Conservation (phyloP, 805 yeast species). For the Blastobotrys attinorum region DNA sequence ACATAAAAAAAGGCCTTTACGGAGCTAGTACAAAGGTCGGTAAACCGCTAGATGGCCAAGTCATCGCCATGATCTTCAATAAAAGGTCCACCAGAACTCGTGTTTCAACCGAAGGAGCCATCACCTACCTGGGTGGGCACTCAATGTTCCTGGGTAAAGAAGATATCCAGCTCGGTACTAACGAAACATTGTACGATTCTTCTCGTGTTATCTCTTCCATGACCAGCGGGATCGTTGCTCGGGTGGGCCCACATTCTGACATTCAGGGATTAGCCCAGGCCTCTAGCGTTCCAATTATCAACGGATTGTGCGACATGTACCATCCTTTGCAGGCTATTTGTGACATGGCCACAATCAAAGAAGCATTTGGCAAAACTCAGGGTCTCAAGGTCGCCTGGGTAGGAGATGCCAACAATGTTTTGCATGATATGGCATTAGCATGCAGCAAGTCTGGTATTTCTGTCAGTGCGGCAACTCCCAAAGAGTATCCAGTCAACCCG, state of each 20-base stretch:
- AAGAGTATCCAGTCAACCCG: constrained; percentile 54
- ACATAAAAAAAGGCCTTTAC: constrained; percentile 47
- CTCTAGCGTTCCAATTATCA: constrained; percentile 85
- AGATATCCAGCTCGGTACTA: constrained; percentile 94
- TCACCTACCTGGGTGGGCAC: constrained; percentile 84
- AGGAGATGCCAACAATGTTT: constrained; percentile 94
- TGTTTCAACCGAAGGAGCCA: constrained; percentile 90
- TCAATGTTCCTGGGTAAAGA: constrained; percentile 96
- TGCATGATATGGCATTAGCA: constrained; percentile 88
- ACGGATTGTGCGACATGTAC: constrained; percentile 84
- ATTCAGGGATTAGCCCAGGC: constrained; percentile 69
- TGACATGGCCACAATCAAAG: constrained; percentile 80
- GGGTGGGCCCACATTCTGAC: constrained; percentile 81
- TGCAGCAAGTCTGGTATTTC: constrained; percentile 75
- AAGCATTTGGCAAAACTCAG: constrained; percentile 46
- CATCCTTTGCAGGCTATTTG: constrained; percentile 96
- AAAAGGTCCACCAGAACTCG: constrained; percentile 95
- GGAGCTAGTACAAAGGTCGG: constrained; percentile 30
- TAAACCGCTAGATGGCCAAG: constrained; percentile 63
- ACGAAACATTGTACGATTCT: constrained; percentile 85
- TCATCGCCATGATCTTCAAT: constrained; percentile 75
- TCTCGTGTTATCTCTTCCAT: constrained; percentile 85
- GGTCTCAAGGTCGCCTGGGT: constrained; percentile 85
- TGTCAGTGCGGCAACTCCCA: constrained; percentile 79
- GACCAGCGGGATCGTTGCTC: constrained; percentile 96